These are phyloP conservation scores for Cryptococcus sp. DNA, from an alignment of 1,284 basidiomycete species.

Conservation along the genomic window DNA sequence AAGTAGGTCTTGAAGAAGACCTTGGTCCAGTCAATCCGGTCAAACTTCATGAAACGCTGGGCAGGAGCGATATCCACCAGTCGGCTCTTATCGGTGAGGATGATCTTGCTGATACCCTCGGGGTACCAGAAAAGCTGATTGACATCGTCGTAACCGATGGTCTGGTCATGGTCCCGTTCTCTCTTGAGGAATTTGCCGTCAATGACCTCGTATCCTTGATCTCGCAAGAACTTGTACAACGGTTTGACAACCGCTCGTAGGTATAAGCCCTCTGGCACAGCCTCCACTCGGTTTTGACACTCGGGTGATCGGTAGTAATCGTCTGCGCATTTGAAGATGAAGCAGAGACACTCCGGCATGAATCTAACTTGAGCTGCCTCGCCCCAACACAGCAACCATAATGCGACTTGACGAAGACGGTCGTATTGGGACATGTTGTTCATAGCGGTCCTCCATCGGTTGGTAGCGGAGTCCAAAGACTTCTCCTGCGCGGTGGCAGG, in stretches of 20 bases:
- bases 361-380: constrained; percentile 99
- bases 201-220: constrained; percentile 95
- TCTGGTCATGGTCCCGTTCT: constrained; percentile 89
- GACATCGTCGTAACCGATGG: constrained; percentile 98
- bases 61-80: constrained; percentile 85
- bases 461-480: constrained; percentile 81
- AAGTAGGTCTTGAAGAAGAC: constrained; percentile 98
- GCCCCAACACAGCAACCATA: constrained; percentile 96
- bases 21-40: constrained; percentile 88
- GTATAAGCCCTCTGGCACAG: constrained; percentile 94
- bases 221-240: constrained; percentile 94
- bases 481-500: constrained; percentile 66
- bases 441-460: constrained; percentile 97
- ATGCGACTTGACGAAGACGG: constrained; percentile 90
- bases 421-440: constrained; percentile 99
- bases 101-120: constrained; percentile 92
- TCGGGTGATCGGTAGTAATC: constrained; percentile 99
- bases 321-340: constrained; percentile 99
- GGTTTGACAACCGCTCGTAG: constrained; percentile 89
- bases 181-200: constrained; percentile 93
- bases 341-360: constrained; percentile 94
- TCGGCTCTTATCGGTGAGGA: constrained; percentile 80
- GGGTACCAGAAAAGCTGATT: constrained; percentile 99
- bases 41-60: constrained; percentile 92
- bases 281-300: constrained; percentile 90